phyloP scores from a whole-genome alignment of 495 filamentous ascomycete species.

The Podospora comata region DNA sequence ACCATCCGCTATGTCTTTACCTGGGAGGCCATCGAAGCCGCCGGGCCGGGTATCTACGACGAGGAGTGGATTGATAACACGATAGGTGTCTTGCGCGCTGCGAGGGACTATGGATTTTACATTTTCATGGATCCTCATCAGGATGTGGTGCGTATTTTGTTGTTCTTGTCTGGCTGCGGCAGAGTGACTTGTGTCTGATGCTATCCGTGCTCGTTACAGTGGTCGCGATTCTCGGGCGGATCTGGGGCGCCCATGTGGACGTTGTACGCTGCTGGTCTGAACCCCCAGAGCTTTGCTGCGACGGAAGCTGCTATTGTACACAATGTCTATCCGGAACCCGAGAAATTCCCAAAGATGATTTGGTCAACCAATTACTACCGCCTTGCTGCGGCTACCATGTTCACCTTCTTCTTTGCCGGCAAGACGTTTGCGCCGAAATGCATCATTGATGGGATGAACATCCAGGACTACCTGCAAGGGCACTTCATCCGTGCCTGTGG shows the following conservation, averaged over 20 bases:
- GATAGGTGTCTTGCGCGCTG: slow-evolving; percentile 74
- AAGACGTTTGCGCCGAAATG: slow-evolving; percentile 92
- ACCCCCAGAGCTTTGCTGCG: slow-evolving; percentile 75
- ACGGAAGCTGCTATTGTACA: slow-evolving; percentile 94
- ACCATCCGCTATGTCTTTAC: slow-evolving; percentile 95
- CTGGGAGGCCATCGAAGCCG: slow-evolving; percentile 97
- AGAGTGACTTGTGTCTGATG: background rate
- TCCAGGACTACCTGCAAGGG: slow-evolving; percentile 90
- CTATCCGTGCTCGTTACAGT: slow-evolving; percentile 45
- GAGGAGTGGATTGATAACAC: slow-evolving; percentile 92
- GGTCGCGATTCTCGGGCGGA: slow-evolving; percentile 90
- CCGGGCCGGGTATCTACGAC: slow-evolving; percentile 90
- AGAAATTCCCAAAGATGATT: slow-evolving; percentile 94
- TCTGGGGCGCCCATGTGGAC: slow-evolving; percentile 99
- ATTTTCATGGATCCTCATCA: slow-evolving; percentile 98
- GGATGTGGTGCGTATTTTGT: slow-evolving; percentile 67
- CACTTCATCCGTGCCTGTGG: slow-evolving; percentile 78
- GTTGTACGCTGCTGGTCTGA: slow-evolving; percentile 85
- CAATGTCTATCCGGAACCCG: slow-evolving; percentile 86
- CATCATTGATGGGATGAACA: slow-evolving; percentile 90
- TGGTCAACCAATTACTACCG: slow-evolving; percentile 97
- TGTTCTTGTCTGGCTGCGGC: background rate
- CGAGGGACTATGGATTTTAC: slow-evolving; percentile 89
- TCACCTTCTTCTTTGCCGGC: slow-evolving; percentile 93
- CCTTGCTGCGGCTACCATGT: slow-evolving; percentile 83